phyloP scores from a whole-genome alignment of 495 filamentous ascomycete species.

The Corynascus novoguineensis region DNA sequence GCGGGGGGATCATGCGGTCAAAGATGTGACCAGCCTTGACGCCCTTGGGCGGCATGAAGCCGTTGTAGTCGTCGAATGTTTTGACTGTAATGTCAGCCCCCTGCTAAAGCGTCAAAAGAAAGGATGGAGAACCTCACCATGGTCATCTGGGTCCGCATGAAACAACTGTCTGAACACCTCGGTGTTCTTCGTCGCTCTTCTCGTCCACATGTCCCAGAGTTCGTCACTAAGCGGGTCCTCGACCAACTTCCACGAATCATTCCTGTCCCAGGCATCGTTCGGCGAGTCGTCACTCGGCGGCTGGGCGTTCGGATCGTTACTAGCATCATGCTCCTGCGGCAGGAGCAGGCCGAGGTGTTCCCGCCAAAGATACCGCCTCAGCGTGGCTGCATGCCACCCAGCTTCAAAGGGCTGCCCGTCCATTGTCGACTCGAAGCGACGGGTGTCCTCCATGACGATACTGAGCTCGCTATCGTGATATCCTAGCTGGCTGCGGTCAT shows the following conservation, averaged over 20 bases:
- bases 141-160: constrained; percentile 86
- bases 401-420: constrained; percentile 69
- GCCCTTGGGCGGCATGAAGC: constrained; percentile 61
- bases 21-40: constrained; percentile 81
- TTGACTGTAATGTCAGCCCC: constrained; percentile 46
- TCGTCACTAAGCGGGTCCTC: constrained; percentile 73
- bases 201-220: constrained; percentile 82
- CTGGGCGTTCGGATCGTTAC: constrained; percentile 70
- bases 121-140: constrained; percentile 43
- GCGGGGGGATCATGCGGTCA: constrained; percentile 62
- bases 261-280: constrained; percentile 59
- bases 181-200: constrained; percentile 70
- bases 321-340: constrained; percentile 65
- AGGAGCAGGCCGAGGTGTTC: constrained; percentile 85
- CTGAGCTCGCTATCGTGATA: constrained; percentile 88
- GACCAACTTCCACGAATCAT: constrained; percentile 67
- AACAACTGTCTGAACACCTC: constrained; percentile 82
- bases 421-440: constrained; percentile 69
- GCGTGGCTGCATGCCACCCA: constrained; percentile 68
- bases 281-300: constrained; percentile 64
- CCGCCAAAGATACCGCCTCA: constrained; percentile 82
- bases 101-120: not conserved
- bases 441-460: constrained; percentile 84
- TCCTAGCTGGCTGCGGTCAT: constrained; percentile 87
- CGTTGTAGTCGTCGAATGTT: constrained; percentile 84